These are phyloP conservation scores for Arabidopsis suecica DNA, from an alignment of 345 rosid genomes.

Conservation along the genomic window DNA sequence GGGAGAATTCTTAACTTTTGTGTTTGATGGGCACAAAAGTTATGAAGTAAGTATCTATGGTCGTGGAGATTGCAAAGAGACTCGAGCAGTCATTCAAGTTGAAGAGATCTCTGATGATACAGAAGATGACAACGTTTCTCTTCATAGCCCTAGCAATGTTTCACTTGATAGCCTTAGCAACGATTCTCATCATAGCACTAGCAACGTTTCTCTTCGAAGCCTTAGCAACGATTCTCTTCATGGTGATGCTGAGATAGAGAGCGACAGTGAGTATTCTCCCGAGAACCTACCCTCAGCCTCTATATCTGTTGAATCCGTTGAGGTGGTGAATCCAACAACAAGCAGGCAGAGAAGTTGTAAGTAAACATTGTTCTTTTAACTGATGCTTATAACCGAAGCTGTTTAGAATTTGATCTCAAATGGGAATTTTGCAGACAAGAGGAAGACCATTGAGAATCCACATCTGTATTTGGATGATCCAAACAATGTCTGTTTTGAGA, in stretches of 20 bases:
- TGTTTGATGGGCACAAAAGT: constrained; percentile 1
- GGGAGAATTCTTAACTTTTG: constrained; percentile 3
- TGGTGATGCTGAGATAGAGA: too few relatives aligned
- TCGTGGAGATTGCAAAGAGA: constrained; percentile 15
- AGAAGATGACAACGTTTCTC: neutral
- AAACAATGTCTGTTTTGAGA: neutral
- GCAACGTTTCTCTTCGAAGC: too few relatives aligned
- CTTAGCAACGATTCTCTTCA: too few relatives aligned
- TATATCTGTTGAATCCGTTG: too few relatives aligned
- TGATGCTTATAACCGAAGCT: neutral
- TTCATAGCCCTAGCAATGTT: too few relatives aligned
- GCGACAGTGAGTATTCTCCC: too few relatives aligned
- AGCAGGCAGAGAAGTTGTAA: too few relatives aligned
- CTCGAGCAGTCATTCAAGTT: neutral
- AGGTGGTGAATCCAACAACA: too few relatives aligned
- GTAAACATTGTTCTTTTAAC: too few relatives aligned
- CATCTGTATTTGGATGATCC: neutral
- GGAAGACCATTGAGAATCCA: neutral
- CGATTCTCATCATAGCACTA: too few relatives aligned
- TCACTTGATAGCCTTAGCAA: too few relatives aligned
- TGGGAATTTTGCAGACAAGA: neutral
- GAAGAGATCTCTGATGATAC: constrained; percentile 1
- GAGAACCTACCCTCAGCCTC: too few relatives aligned
- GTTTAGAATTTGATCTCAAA: neutral
- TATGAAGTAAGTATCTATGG: constrained; percentile 17